Conservation (phyloP, 2,329 filamentous ascomycete species). For the Fusarium circinatum region DNA sequence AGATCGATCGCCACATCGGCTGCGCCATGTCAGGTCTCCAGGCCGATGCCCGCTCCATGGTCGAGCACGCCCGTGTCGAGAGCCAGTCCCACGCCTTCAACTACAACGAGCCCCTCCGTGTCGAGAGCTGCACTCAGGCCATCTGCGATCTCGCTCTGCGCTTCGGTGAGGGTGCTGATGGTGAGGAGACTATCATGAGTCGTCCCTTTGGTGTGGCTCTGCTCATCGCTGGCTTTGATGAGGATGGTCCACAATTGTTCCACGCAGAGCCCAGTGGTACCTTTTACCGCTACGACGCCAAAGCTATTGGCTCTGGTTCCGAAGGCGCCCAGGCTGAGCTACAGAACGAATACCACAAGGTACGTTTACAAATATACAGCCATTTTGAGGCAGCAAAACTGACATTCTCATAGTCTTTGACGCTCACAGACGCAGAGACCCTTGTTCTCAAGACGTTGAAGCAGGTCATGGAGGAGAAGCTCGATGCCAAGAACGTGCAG, state of each 20-base stretch:
- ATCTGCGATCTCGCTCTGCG: constrained; percentile 97
- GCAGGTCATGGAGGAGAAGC: constrained; percentile 99
- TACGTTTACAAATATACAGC: constrained; percentile 44
- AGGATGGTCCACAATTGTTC: constrained; percentile 96
- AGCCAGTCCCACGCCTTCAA: constrained; percentile 98
- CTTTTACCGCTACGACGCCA: constrained; percentile 99
- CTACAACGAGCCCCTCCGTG: constrained; percentile 93
- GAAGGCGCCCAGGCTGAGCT: constrained; percentile 98
- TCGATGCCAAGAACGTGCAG: constrained; percentile 98
- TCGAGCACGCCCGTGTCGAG: constrained; percentile 98
- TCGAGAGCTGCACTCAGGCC: constrained; percentile 98
- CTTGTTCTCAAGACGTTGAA: constrained; percentile 97
- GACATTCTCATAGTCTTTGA: constrained; percentile 72
- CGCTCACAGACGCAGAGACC: constrained; percentile 91
- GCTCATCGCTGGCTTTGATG: constrained; percentile 95
- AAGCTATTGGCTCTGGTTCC: constrained; percentile 96
- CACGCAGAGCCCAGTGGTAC: constrained; percentile 98
- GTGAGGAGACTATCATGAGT: constrained; percentile 98
- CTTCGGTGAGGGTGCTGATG: constrained; percentile 97
- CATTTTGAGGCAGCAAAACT: background rate
- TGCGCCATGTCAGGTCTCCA: constrained; percentile 99
- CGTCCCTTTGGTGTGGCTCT: constrained; percentile 96
- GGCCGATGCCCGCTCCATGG: constrained; percentile 96
- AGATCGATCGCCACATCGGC: constrained; percentile 98
- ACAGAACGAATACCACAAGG: constrained; percentile 98